Evolutionary conservation across 768 basidiomycete genomes (phyloP).

Genomic region (Tricholoma furcatifolium): DNA sequence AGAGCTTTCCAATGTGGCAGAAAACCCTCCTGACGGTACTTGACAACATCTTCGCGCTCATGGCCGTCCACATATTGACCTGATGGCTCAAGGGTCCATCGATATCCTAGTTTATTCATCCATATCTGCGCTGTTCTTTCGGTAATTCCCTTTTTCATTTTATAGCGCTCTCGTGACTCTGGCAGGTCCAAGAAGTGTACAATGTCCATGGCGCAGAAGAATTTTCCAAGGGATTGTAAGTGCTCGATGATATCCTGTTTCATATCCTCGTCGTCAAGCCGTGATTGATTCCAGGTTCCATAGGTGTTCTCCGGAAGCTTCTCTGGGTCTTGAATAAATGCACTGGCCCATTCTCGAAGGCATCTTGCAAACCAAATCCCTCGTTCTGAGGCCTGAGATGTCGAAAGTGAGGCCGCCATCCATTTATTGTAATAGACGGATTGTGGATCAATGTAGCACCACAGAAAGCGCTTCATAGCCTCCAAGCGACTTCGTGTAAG

Average conservation of each 20-base stretch:
- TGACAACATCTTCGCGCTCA: slow-evolving; percentile 30
- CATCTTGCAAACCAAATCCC: slow-evolving; percentile 5
- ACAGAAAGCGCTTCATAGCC: slow-evolving; percentile 7
- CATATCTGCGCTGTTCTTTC: slow-evolving; percentile 27
- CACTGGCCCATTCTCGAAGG: slow-evolving; percentile 4
- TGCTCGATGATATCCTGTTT: slow-evolving; percentile 3
- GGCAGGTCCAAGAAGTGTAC: slow-evolving; percentile 5
- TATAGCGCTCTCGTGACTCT: slow-evolving; percentile 1
- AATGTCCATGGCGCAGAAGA: slow-evolving; percentile 11
- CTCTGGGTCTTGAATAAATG: slow-evolving; percentile 2
- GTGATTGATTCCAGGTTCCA: slow-evolving; percentile 5
- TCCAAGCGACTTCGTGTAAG: neutral
- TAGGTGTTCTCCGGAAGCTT: neutral
- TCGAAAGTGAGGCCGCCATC: slow-evolving; percentile 3
- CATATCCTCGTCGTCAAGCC: slow-evolving; percentile 5
- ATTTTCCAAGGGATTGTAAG: slow-evolving; percentile 8
- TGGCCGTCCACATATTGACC: slow-evolving; percentile 37
- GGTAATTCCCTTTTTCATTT: slow-evolving; percentile 13
- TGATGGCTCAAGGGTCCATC: slow-evolving; percentile 21
- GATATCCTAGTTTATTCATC: slow-evolving; percentile 28
- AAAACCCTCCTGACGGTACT: slow-evolving; percentile 26
- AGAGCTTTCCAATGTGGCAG: slow-evolving; percentile 17
- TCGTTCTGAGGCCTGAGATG: neutral
- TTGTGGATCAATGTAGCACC: slow-evolving; percentile 1
- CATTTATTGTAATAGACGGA: slow-evolving; percentile 3